Evolutionary conservation across 768 basidiomycete genomes (phyloP).

Genomic region (Hysterangium stoloniferum): DNA sequence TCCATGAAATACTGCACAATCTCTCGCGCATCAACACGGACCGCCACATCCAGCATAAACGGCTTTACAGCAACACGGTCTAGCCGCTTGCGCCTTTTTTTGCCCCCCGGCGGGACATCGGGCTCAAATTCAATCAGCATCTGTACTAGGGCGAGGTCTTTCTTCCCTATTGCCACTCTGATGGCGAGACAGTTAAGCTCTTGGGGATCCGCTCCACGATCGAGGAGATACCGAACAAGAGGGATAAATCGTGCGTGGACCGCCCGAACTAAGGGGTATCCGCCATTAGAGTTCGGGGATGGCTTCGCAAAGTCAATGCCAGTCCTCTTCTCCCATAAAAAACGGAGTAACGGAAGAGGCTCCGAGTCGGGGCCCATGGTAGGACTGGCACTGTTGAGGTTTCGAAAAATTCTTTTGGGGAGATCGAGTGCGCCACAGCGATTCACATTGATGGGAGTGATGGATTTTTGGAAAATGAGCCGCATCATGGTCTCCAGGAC

Average conservation of each 20-base stretch:
- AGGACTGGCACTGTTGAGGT: constrained; percentile 23
- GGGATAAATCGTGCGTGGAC: constrained; percentile 57
- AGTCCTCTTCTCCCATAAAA: constrained; percentile 37
- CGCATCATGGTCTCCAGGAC: constrained; percentile 42
- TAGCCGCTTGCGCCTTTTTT: constrained; percentile 46
- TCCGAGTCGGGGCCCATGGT: constrained; percentile 43
- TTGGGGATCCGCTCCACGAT: constrained; percentile 61
- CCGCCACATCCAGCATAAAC: constrained; percentile 59
- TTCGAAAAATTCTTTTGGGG: constrained; percentile 61
- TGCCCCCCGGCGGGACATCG: constrained; percentile 14
- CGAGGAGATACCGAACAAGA: constrained; percentile 64
- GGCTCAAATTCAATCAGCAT: constrained; percentile 61
- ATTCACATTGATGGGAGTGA: constrained; percentile 10
- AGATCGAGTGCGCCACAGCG: constrained; percentile 34
- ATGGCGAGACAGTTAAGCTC: constrained; percentile 59
- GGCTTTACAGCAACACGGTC: constrained; percentile 50
- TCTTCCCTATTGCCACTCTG: constrained; percentile 64
- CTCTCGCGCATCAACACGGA: constrained; percentile 55
- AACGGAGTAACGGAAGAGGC: constrained; percentile 58
- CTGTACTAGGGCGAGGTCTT: constrained; percentile 59
- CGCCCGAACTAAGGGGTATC: constrained; percentile 78
- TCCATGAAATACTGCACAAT: constrained; percentile 69
- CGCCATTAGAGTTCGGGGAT: constrained; percentile 54
- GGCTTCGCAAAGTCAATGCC: constrained; percentile 16
- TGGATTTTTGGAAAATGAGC: not conserved